Evolutionary conservation across 306 rosid species (phyloP).

Genomic region (Acacia crassicarpa): DNA sequence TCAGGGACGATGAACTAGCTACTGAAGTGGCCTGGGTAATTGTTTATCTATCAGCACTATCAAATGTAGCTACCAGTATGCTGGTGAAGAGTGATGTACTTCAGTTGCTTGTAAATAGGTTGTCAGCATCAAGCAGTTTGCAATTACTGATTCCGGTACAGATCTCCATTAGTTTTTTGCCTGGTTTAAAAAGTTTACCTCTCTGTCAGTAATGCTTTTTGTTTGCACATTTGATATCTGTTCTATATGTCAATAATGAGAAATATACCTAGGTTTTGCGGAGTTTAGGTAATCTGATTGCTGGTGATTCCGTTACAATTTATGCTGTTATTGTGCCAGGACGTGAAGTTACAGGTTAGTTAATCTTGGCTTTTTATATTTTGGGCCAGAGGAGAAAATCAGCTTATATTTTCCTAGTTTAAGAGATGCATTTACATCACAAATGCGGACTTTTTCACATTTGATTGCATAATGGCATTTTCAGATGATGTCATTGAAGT

Average conservation of each 20-base stretch:
- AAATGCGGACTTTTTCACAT: background rate
- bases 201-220: slow-evolving; percentile 9
- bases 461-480: slow-evolving; percentile 30
- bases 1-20: slow-evolving; percentile 92
- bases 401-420: background rate
- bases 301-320: slow-evolving; percentile 71
- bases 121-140: slow-evolving; percentile 74
- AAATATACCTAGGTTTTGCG: slow-evolving; percentile 67
- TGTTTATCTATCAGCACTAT: slow-evolving; percentile 92
- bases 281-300: slow-evolving; percentile 91
- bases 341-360: slow-evolving; percentile 76
- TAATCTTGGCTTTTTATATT: slow-evolving; percentile 13
- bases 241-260: slow-evolving; percentile 37
- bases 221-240: slow-evolving; percentile 9
- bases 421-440: slow-evolving; percentile 16
- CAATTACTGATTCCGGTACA: slow-evolving; percentile 90
- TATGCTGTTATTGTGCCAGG: slow-evolving; percentile 67
- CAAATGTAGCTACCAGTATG: slow-evolving; percentile 72
- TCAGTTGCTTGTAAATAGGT: slow-evolving; percentile 78
- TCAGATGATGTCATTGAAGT: slow-evolving; percentile 70
- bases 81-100: slow-evolving; percentile 78
- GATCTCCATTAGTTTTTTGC: slow-evolving; percentile 14
- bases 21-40: slow-evolving; percentile 98
- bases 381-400: background rate
- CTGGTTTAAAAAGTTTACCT: slow-evolving; percentile 6